Evolutionary conservation across 2,329 filamentous ascomycete species (phyloP), one percentile per base, ranked within the genome.

Genomic region (Aspergillus tanneri): DNA sequence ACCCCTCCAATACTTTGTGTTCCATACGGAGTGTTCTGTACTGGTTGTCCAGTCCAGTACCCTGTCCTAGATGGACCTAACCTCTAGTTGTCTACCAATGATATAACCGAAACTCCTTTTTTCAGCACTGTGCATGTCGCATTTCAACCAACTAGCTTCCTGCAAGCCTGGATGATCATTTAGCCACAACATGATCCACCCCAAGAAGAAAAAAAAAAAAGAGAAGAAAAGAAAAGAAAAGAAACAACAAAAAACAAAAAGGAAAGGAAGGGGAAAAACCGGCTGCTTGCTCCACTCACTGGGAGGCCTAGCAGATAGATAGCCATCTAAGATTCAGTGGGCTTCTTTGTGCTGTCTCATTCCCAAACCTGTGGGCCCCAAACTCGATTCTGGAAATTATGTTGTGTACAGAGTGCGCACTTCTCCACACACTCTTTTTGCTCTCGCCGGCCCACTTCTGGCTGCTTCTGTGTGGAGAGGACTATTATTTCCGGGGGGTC

Each of bases 61-160:
- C 43, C 30, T 25, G 47, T 37, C 24, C 25, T 23, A 14, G 35
- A 45, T 51, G 34, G 37, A 49, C 47, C 56, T 44, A 46, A 45
- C 27, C 47, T 27, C 45, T 39, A 41, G 27, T 32, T 36, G 37
- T 47, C 45, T 45, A 30, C 54, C 51, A 56, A 54, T 56, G 39
- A 55, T 47, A 18, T 30, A 28, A 14, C 44, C 48, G 47, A 38
- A 42, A 41, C 49, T 38, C 57, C 54, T 54, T 59, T n/a, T 57
- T 58, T 38, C 49, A 54, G 48, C 27, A 43, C 24, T 37, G 45
- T 58, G 47, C 53, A 43, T 55, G 58, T 58, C 51, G 55, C 56
- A 59, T 63, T 47, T 53, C 47, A 46, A 47, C 60, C 57, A 64
- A 57, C 58, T 65, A 65, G 63, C 57, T 51, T 61, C 49, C 61